phyloP scores from a whole-genome alignment of 2,329 filamentous ascomycete genomes.

The Colletotrichum spinosum region DNA sequence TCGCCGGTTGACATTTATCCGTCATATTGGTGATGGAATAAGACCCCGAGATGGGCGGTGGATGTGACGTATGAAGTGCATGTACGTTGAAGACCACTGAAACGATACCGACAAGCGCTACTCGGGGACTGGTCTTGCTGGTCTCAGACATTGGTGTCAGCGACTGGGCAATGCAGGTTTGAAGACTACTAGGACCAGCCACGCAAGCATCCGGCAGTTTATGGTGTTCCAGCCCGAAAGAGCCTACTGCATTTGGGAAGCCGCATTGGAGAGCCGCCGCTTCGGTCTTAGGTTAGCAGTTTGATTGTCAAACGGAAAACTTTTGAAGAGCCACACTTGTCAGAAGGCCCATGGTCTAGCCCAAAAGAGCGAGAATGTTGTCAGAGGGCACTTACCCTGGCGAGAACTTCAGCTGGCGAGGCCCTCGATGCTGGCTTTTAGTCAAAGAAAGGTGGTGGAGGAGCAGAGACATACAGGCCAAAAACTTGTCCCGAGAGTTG shows the following conservation, averaged over 20 bases:
- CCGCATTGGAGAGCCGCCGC: constrained; percentile 12
- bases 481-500: too few species aligned
- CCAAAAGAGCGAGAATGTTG: not conserved
- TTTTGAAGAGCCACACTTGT: not conserved
- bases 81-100: not conserved
- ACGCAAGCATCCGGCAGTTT: constrained; percentile 28
- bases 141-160: constrained; percentile 28
- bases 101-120: too few species aligned
- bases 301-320: constrained; percentile 17
- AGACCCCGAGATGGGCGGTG: too few species aligned
- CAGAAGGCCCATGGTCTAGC: not conserved
- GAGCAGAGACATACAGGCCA: too few species aligned
- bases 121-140: not conserved
- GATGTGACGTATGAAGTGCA: not conserved
- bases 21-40: not conserved
- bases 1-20: not conserved
- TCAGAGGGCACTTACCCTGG: too few species aligned
- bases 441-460: constrained; percentile 22
- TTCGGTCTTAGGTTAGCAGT: constrained; percentile 17
- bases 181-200: not conserved
- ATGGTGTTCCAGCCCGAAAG: not conserved
- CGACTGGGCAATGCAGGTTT: not conserved
- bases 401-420: too few species aligned
- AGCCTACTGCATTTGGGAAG: constrained; percentile 8
- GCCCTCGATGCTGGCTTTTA: not conserved